Conservation (phyloP, 1,284 basidiomycete genomes). For the Trametes pubescens region DNA sequence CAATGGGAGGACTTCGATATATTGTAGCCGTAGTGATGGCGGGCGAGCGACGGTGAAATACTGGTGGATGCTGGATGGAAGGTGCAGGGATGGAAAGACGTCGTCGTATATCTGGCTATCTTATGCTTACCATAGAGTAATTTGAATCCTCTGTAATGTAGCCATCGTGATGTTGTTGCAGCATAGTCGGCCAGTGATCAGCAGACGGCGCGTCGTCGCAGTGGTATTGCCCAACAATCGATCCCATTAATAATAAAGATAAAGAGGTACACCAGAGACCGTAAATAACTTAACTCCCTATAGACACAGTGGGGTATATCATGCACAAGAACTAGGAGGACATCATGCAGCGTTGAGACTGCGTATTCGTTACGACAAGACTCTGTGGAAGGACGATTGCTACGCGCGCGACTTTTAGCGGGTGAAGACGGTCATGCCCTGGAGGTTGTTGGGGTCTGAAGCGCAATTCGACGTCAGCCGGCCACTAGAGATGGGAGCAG, state of each 20-base stretch:
- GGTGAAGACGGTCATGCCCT: constrained; percentile 51
- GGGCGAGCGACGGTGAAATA: neutral
- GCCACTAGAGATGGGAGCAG: neutral
- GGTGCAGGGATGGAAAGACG: neutral
- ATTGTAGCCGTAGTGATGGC: constrained; percentile 7
- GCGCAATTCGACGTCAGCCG: constrained; percentile 2
- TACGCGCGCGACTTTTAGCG: constrained; percentile 34
- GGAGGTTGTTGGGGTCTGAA: constrained; percentile 49
- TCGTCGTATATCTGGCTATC: constrained; percentile 15
- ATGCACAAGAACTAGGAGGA: constrained; percentile 3
- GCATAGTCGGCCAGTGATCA: neutral
- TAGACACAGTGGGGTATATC: constrained; percentile 18
- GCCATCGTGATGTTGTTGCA: constrained; percentile 1
- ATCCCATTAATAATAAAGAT: neutral
- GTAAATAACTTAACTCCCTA: constrained; percentile 11
- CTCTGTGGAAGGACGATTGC: neutral
- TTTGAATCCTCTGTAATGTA: constrained; percentile 19
- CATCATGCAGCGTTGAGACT: neutral
- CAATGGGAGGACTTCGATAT: constrained; percentile 82
- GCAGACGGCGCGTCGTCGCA: too few relatives aligned
- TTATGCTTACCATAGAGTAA: constrained; percentile 30
- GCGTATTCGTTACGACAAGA: constrained; percentile 5
- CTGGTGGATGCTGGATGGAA: neutral
- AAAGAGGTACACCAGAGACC: constrained; percentile 12
- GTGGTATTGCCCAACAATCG: neutral